These are phyloP conservation scores for Trapa incisa DNA, from an alignment of 345 rosid species.

Conservation along the genomic window DNA sequence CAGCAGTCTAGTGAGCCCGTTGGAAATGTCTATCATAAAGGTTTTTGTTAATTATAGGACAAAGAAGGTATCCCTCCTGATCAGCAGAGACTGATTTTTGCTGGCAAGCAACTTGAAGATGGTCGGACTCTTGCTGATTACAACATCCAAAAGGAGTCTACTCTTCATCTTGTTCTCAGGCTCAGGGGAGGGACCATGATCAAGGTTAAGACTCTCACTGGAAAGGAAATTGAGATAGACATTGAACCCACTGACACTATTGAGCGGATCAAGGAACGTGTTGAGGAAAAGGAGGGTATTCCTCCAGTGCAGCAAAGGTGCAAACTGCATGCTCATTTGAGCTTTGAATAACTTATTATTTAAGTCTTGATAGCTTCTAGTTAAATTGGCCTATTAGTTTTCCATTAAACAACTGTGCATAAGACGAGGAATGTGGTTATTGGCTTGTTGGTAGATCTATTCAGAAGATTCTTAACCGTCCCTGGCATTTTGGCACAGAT, in stretches of 20 bases:
- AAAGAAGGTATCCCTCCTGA: conserved; percentile 97
- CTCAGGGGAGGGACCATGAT: conserved; percentile 97
- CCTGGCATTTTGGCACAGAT: background rate
- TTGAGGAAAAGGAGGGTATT: conserved; percentile 97
- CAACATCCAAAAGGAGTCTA: conserved; percentile 90
- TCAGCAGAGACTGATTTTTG: conserved; percentile 89
- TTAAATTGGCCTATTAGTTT: background rate
- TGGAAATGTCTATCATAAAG: too few species aligned
- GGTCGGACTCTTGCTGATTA: conserved; percentile 85
- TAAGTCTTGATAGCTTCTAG: background rate
- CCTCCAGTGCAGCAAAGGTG: conserved; percentile 98
- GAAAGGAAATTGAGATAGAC: conserved; percentile 92
- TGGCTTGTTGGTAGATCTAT: background rate
- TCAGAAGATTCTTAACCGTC: background rate
- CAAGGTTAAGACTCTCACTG: conserved; percentile 90
- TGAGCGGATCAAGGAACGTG: conserved; percentile 89
- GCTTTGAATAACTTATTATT: background rate
- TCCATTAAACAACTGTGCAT: background rate
- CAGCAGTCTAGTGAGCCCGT: background rate
- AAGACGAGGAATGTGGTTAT: background rate
- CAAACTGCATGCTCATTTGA: background rate
- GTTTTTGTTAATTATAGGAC: conserved; percentile 34
- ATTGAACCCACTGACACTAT: conserved; percentile 92
- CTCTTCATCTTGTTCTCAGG: conserved; percentile 84
- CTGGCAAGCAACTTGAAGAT: conserved; percentile 94